Conservation (phyloP, 2,329 filamentous ascomycete species). For the Amesomyces nigricolor region DNA sequence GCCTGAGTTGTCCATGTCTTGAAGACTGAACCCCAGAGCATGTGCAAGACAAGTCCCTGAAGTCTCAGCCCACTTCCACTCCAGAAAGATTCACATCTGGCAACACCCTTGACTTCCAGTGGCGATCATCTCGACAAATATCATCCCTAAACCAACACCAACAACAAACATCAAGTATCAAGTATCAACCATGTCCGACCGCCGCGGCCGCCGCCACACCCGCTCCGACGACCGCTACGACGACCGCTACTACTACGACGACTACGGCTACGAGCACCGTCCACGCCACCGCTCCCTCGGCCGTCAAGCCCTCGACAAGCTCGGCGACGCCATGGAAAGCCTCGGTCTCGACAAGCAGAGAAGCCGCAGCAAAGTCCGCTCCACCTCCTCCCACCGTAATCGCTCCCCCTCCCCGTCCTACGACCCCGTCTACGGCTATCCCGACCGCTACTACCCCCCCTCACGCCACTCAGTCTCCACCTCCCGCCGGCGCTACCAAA, state of each 20-base stretch:
- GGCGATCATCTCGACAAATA: no score
- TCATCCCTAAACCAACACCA: background rate
- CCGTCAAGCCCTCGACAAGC: conserved; percentile 21
- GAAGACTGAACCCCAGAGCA: no score
- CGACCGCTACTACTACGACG: conserved; percentile 14
- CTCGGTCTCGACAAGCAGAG: conserved; percentile 13
- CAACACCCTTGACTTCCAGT: no score
- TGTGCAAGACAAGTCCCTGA: no score
- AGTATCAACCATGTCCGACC: conserved; percentile 13
- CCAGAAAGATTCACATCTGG: no score
- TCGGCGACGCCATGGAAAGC: conserved; percentile 14
- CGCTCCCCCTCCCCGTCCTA: conserved; percentile 8
- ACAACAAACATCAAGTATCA: no score
- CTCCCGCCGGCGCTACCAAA: conserved; percentile 7
- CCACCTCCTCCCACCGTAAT: background rate
- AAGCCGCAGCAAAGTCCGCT: background rate
- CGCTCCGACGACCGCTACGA: background rate
- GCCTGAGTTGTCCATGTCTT: no score
- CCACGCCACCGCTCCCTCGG: conserved; percentile 22
- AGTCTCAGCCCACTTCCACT: no score
- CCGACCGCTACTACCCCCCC: conserved; percentile 5
- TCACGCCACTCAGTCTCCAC: conserved; percentile 1
- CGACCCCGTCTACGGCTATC: conserved; percentile 4
- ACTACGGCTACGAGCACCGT: conserved; percentile 8
- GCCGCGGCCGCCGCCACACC: conserved; percentile 14